A percentile compares a stretch with the other conserved stretches of the same genome.
phyloP scores from a whole-genome alignment of 2,329 filamentous ascomycete species.

The Verticillium albo-atrum region DNA sequence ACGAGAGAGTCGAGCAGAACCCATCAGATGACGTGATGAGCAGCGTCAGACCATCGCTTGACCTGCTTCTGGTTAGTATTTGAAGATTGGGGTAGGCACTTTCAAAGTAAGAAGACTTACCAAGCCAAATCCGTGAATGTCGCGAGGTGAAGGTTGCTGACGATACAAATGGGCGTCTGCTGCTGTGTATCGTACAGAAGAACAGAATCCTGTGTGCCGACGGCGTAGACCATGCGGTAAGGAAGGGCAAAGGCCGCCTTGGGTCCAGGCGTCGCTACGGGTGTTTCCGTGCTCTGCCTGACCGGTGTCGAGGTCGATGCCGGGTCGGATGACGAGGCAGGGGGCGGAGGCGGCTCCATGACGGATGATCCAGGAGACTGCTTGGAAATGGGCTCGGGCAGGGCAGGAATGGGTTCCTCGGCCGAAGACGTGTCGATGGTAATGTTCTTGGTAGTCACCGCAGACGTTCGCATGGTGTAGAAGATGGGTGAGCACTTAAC shows the following conservation, averaged over 20 bases:
- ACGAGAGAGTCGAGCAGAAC: constrained; percentile 90
- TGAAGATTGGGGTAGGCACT: not conserved
- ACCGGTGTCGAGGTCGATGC: constrained; percentile 34
- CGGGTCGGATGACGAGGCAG: constrained; percentile 40
- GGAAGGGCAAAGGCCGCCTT: constrained; percentile 76
- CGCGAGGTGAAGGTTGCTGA: constrained; percentile 95
- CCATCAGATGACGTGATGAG: constrained; percentile 98
- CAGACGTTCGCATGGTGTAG: constrained; percentile 72
- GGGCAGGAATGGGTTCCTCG: constrained; percentile 75
- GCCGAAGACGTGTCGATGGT: constrained; percentile 89
- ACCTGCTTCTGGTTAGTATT: constrained; percentile 26
- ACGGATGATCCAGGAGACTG: constrained; percentile 53
- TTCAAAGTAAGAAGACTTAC: constrained; percentile 49
- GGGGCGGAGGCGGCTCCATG: constrained; percentile 79
- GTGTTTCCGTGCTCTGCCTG: constrained; percentile 5
- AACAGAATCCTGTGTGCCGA: constrained; percentile 94
- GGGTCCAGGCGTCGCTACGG: constrained; percentile 36
- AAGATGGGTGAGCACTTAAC: constrained; percentile 90
- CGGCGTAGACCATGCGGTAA: constrained; percentile 93
- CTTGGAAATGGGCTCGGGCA: constrained; percentile 77
- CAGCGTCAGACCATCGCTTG: constrained; percentile 51
- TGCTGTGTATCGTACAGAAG: constrained; percentile 97
- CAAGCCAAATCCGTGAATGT: constrained; percentile 96
- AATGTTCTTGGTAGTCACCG: constrained; percentile 74
- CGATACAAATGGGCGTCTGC: constrained; percentile 85